Evolutionary conservation across 2,329 filamentous ascomycete genomes (phyloP).

Genomic region (Helminthosporium solani): DNA sequence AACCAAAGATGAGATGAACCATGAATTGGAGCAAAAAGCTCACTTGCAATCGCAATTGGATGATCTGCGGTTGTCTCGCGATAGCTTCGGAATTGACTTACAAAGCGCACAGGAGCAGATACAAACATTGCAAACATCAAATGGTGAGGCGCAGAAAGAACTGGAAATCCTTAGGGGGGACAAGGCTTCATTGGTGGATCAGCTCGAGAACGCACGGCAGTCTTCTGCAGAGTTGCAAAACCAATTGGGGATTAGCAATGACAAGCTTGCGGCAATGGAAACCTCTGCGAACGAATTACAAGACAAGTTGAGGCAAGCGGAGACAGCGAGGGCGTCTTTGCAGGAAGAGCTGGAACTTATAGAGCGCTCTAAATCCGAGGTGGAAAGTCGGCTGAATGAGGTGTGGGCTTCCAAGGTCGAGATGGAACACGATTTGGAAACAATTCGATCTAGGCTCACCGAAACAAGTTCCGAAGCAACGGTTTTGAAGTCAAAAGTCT

Average conservation of each 20-base stretch:
- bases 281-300: constrained; percentile 20
- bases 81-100: constrained; percentile 19
- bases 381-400: constrained; percentile 12
- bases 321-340: constrained; percentile 19
- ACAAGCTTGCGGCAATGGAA: constrained; percentile 26
- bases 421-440: constrained; percentile 26
- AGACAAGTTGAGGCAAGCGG: constrained; percentile 21
- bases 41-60: constrained; percentile 25
- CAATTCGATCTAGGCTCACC: constrained; percentile 18
- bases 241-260: constrained; percentile 20
- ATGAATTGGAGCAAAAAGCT: constrained; percentile 15
- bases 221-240: constrained; percentile 20
- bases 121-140: constrained; percentile 16
- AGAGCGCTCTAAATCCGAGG: constrained; percentile 14
- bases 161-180: constrained; percentile 21
- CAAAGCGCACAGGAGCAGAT: constrained; percentile 24
- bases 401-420: constrained; percentile 17
- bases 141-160: constrained; percentile 17
- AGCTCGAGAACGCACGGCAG: constrained; percentile 21
- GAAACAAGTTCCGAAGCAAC: constrained; percentile 11
- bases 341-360: constrained; percentile 20
- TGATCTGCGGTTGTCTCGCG: constrained; percentile 16
- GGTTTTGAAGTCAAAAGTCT: constrained; percentile 13
- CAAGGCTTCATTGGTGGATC: constrained; percentile 21
- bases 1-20: constrained; percentile 12